A percentile compares a stretch with the other conserved stretches of the same genome.
Evolutionary conservation across 768 basidiomycete genomes (phyloP).

Genomic region (Rhizopogon roseolus): DNA sequence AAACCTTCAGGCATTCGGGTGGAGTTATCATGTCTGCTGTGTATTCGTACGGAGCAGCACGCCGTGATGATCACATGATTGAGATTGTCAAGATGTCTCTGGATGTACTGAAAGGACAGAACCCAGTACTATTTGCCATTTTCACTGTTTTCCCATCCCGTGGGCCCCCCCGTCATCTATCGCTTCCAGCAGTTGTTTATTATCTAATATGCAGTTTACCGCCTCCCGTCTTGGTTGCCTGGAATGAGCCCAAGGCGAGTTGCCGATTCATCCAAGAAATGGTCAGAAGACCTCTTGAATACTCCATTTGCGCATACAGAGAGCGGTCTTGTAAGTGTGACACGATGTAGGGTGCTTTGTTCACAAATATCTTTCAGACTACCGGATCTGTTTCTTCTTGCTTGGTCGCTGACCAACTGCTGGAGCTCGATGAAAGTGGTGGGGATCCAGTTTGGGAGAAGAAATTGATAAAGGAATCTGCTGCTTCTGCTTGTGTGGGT

Average conservation of each 20-base stretch:
- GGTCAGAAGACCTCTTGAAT: neutral
- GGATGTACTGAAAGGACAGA: neutral
- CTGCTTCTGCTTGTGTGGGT: constrained; percentile 3
- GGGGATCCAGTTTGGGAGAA: neutral
- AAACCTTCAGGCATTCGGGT: neutral
- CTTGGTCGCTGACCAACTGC: constrained; percentile 6
- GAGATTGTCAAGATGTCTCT: neutral
- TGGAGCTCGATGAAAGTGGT: neutral
- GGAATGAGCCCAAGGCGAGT: neutral
- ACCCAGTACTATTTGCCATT: constrained; percentile 1
- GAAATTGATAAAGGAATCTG: neutral
- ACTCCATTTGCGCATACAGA: neutral
- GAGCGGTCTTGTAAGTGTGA: neutral
- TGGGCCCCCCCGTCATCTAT: neutral
- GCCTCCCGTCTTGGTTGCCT: constrained; percentile 6
- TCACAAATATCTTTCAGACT: neutral
- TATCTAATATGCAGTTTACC: neutral
- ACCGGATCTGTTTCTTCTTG: neutral
- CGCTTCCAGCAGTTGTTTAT: neutral
- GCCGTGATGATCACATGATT: neutral
- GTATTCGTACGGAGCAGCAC: neutral
- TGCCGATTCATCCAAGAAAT: neutral
- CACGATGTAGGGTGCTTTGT: neutral
- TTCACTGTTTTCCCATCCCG: constrained; percentile 4
- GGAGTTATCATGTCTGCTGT: constrained; percentile 4